phyloP scores from a whole-genome alignment of 2,329 filamentous ascomycete species.

The Trichoderma afroharzianum region DNA sequence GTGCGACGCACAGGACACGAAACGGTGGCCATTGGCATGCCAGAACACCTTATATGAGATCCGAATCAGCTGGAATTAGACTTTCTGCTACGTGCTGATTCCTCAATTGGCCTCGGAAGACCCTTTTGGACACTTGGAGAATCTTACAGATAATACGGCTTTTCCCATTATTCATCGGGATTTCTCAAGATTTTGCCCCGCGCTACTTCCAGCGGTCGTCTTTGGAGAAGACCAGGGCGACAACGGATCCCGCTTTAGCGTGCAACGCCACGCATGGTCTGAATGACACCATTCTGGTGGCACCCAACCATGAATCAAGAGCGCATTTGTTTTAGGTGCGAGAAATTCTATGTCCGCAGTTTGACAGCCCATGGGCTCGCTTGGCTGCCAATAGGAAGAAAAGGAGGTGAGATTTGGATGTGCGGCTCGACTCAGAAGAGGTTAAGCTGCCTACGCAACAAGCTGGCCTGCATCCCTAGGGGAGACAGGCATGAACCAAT shows the following conservation, averaged over 20 bases:
- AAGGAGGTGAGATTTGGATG: not conserved
- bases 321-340: not conserved
- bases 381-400: not conserved
- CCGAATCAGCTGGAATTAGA: not conserved
- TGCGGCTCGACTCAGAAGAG: not conserved
- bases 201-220: not conserved
- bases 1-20: not conserved
- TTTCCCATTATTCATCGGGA: not conserved
- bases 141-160: not conserved
- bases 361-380: not conserved
- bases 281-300: constrained; percentile 18
- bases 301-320: constrained; percentile 3
- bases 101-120: not conserved
- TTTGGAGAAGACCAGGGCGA: not conserved
- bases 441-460: not conserved
- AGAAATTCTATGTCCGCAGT: not conserved
- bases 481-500: not conserved
- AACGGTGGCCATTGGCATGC: not conserved
- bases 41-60: not conserved
- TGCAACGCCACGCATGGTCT: constrained; percentile 17
- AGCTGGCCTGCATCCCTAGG: not conserved
- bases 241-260: constrained; percentile 7
- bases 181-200: constrained; percentile 8
- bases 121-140: not conserved
- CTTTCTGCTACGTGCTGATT: not conserved